Evolutionary conservation across 2,329 filamentous ascomycete species (phyloP), one percentile per base, ranked within the genome.

Genomic region (Zymoseptoria tritici): DNA sequence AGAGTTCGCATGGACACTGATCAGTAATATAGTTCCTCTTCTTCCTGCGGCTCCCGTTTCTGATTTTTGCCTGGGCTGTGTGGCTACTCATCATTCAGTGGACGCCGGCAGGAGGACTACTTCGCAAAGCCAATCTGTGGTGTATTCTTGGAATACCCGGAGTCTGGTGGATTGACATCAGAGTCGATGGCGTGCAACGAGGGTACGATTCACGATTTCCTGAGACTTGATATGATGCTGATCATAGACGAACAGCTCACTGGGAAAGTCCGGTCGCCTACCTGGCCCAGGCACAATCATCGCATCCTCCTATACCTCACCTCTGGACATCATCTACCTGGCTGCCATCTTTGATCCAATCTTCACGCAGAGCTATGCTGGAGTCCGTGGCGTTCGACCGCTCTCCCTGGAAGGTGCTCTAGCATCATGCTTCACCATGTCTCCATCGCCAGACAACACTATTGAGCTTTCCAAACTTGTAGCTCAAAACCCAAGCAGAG

Each of bases 101-200:
- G 82, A 83, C 96, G 13, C 91, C 91, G 0, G 80, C 88, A 9
- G 85, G 85, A 1, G 81, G 82, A 8, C 70, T 86, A 36, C 77
- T 86, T 51, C 91, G 91, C 70, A 97, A 97, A 77, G 85, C 89
- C 11, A 85, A 91, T 54, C 78, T 97, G 57, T 97, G 94, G 93
- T 83, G 85, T 62, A 83, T 97, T 65, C 83, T 99, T 67, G 88
- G 86, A 46, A 88, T 96, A 60, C 91, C 92, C 0, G 93, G 94
- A 26, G 90, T 99, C 60, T 97, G 92, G 91, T 97, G 93, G 93
- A 87, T 97, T 59, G 94, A 99, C 75, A 80, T 99, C n/a, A 93
- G 97, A 75, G 90, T 99, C 66, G 94, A 99, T 73, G 93, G 93
- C 60, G 94, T 99, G 57, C 92, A 90, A 76, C 90, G 91, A 77